Evolutionary conservation across 176 grass and related monocot species (phyloP).

Genomic region (Oryza officinalis): DNA sequence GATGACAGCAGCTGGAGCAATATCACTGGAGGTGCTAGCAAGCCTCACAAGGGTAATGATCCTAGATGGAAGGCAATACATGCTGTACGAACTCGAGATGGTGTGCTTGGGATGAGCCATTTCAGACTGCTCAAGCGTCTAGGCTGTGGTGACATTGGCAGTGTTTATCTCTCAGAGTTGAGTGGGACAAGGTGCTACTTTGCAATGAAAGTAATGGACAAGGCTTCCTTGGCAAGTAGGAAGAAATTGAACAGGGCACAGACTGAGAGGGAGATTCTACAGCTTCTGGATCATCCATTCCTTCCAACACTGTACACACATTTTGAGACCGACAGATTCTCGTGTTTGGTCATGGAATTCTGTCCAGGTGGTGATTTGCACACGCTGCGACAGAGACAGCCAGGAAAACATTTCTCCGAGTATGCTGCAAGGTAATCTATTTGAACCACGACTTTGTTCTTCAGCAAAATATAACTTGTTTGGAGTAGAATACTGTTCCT

Average conservation of each 20-base stretch:
- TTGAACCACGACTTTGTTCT: not conserved
- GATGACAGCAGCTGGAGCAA: constrained; percentile 94
- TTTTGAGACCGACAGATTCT: constrained; percentile 91
- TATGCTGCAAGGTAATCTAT: constrained; percentile 76
- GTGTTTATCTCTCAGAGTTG: constrained; percentile 93
- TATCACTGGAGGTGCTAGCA: constrained; percentile 72
- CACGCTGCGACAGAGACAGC: constrained; percentile 79
- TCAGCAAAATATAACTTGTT: constrained; percentile 4
- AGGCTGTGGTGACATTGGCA: constrained; percentile 91
- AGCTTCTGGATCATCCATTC: constrained; percentile 89
- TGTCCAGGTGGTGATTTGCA: constrained; percentile 94
- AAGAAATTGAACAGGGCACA: constrained; percentile 92
- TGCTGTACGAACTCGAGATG: constrained; percentile 73
- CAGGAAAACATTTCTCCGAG: constrained; percentile 85
- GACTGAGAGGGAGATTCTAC: constrained; percentile 88
- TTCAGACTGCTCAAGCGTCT: constrained; percentile 88
- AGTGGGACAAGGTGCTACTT: constrained; percentile 90
- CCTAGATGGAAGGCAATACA: constrained; percentile 87
- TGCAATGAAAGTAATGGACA: constrained; percentile 99
- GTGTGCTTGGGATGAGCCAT: constrained; percentile 88
- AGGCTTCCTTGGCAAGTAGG: constrained; percentile 80
- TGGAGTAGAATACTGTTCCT: not conserved
- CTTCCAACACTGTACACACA: constrained; percentile 87
- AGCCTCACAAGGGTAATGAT: constrained; percentile 97
- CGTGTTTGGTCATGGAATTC: constrained; percentile 96